Evolutionary conservation across 352 stramenopile species (phyloP), one percentile per base, ranked within the genome.

Genomic region (Phytopythium vexans): DNA sequence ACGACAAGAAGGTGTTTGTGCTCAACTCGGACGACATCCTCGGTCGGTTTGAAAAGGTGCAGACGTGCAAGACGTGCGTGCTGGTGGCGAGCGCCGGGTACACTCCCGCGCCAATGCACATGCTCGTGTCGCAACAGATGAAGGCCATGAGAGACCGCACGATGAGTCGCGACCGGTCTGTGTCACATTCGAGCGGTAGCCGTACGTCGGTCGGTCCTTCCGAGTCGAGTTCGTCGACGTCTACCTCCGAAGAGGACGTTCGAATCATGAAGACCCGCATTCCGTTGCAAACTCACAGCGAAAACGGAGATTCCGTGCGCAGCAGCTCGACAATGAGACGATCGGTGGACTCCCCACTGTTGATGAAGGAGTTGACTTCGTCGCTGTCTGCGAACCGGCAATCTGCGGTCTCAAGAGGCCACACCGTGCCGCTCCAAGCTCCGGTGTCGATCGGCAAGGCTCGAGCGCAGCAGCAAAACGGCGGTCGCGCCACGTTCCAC

Each of bases 1-100:
- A 66, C 5, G 49, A 72, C 50, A 79, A 74, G 58, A 68, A 67
- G 41, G 41, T 82, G 42, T 82, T 80, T 32, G 45, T 73, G 9
- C 39, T 15, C 12, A 57, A 60, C 32, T 9, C 43, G 7, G 59
- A 72, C 40, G 54, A 49, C 0, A 42, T 55, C 2, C 36, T 77
- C 10, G 70, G 67, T 4, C 50, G 51, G 6, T 70, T 72, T 42
- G 45, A 70, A 21, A 46, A 56, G n/a, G 59, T 67, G 1, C 56
- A 62, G 37, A 68, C 56, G 16, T 80, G 67, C 47, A 77, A 74
- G 59, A 68, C 61, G 1, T 80, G 70, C 35, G 61, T 73, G 51
- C 12, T 74, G 6, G 48, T 56, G 31, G 70, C 70, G 16, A 70
- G 60, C 31, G 52, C 49, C 41, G 56, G 56, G 2, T 69, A 38